These are phyloP conservation scores for Thuja plicata DNA, from an alignment of 83 land plant species.

Conservation along the genomic window DNA sequence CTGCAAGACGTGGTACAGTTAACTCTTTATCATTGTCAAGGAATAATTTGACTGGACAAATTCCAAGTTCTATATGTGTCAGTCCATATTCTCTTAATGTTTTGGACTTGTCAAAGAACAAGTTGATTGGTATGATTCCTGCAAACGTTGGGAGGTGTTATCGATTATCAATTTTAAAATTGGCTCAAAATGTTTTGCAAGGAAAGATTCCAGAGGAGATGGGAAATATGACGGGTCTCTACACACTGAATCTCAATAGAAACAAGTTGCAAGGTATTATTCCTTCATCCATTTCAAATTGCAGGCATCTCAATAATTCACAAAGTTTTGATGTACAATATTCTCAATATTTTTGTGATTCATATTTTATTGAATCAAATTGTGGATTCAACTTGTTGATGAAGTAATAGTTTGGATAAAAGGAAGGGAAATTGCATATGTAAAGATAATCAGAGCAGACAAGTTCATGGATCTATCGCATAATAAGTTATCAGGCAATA, in stretches of 20 bases:
- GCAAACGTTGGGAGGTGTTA: not conserved
- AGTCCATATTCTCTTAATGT: not conserved
- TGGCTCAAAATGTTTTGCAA: not conserved
- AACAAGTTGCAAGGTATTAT: not conserved
- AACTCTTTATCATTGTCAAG: slow-evolving; percentile 13
- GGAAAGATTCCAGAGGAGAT: not conserved
- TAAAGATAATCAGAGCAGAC: too few relatives aligned
- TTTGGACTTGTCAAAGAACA: not conserved
- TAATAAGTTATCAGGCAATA: too few relatives aligned
- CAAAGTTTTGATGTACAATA: too few relatives aligned
- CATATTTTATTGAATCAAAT: too few relatives aligned
- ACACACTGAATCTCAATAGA: not conserved
- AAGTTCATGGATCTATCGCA: too few relatives aligned
- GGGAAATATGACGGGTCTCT: not conserved
- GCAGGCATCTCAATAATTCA: not conserved
- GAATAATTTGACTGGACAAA: too few relatives aligned
- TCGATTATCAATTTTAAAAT: not conserved
- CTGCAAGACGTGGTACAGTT: slow-evolving; percentile 26
- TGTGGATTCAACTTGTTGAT: too few relatives aligned
- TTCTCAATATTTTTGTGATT: too few relatives aligned
- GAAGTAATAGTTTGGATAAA: too few relatives aligned
- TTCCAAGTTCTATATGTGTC: too few relatives aligned
- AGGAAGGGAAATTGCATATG: too few relatives aligned
- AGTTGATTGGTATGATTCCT: not conserved
- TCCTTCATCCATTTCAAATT: not conserved